Base-by-base conservation (phyloP, 108 stramenopile species). In the Discostella pseudostelligera region DNA sequence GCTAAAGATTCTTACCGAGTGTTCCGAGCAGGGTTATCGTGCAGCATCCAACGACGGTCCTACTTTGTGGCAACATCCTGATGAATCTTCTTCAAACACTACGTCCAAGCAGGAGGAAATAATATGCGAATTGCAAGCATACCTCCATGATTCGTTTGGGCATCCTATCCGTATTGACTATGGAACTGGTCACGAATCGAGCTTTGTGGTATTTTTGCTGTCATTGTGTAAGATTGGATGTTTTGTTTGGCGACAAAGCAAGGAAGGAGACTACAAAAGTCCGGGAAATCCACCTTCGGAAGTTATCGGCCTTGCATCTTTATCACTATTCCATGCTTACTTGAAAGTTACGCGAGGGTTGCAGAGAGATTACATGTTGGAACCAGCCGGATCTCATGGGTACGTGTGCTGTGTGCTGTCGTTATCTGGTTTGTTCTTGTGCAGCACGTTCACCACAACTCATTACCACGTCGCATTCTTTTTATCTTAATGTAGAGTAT, bases 181-280 rank as follows among this genome's bases (percentile, higher is more conserved):
- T 72, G 97, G 97, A 9, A 98, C 97, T 21, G 97, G 97, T 12
- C 97, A 98, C 65, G 97, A 98, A 67, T 88, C 77, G n/a, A 91
- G 89, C 39, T 96, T 97, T 74, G 58, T 87, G 14, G 87, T 98
- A 4, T 89, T 93, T 48, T 61, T 97, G 21, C 80, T 83, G 49
- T 73, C 82, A 17, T 73, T 92, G 36, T 89, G 83, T 54, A 88
- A 88, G 57, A 75, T 87, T 36, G 85, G 86, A 14, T 86, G 85
- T 61, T 80, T 93, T 44, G 35, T 19, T 20, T 72, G 56, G 64
- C 16, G 59, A n/a, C n/a, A n/a, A 42, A 46, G 59, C 24, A 26
- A 45, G 21, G 39, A 9, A 22, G 80, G 78, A 11, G 53, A 75
- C 36, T 59, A 67, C 13, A 40, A 63, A 13, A 39, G 59, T 36